Evolutionary conservation across 148 eudicot species (phyloP).

Genomic region (Cornus controversa): DNA sequence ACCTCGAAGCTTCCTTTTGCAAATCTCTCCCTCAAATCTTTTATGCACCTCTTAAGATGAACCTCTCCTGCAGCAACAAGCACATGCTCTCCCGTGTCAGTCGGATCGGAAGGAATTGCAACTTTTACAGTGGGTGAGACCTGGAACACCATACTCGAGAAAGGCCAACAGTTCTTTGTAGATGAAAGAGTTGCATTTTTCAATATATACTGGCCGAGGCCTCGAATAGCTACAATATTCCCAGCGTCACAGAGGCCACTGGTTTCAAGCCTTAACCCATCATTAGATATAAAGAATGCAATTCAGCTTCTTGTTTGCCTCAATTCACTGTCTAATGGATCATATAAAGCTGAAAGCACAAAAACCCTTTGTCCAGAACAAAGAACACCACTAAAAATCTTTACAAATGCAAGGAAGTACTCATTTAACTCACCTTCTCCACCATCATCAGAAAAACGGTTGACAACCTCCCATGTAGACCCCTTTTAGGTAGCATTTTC

Average conservation of each 20-base stretch:
- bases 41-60: constrained; percentile 88
- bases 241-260: constrained; percentile 66
- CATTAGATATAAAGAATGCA: constrained; percentile 82
- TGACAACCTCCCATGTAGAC: constrained; percentile 44
- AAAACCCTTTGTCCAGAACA: constrained; percentile 58
- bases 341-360: constrained; percentile 88
- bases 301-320: constrained; percentile 79
- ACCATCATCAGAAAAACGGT: constrained; percentile 44
- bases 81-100: constrained; percentile 95
- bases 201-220: constrained; percentile 87
- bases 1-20: constrained; percentile 85
- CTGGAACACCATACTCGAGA: constrained; percentile 91
- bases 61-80: constrained; percentile 97
- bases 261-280: constrained; percentile 88
- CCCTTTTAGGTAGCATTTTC: constrained; percentile 71
- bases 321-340: constrained; percentile 69
- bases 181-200: constrained; percentile 95
- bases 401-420: constrained; percentile 95
- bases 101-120: constrained; percentile 91
- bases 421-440: constrained; percentile 64
- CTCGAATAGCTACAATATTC: constrained; percentile 84
- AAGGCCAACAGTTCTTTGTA: constrained; percentile 88
- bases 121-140: constrained; percentile 91
- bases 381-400: constrained; percentile 86
- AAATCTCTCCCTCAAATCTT: constrained; percentile 88